A percentile compares a stretch with the other conserved stretches of the same genome.
These are phyloP conservation scores for Myxozyma neotropica DNA, from an alignment of 805 yeast genomes.

Conservation along the genomic window DNA sequence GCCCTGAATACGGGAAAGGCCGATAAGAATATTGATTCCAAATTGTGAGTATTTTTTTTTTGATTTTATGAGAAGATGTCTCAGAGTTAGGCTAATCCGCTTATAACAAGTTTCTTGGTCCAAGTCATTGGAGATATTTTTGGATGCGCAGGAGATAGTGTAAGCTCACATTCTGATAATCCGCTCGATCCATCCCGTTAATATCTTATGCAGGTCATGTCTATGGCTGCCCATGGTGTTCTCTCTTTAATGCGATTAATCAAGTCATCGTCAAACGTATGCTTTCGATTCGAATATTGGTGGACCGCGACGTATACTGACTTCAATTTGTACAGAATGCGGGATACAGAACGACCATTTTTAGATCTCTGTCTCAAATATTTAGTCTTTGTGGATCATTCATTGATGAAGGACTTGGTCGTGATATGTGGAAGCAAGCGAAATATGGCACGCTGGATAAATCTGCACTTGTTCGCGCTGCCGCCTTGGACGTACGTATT, in stretches of 20 bases:
- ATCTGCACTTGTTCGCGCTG: conserved; percentile 39
- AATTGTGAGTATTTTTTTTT: conserved; percentile 35
- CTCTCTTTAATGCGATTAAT: conserved; percentile 37
- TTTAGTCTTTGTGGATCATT: conserved; percentile 38
- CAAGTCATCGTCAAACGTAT: conserved; percentile 35
- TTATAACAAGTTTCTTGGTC: conserved; percentile 32
- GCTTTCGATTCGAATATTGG: conserved; percentile 9
- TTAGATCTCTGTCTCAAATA: conserved; percentile 35
- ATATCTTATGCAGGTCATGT: conserved; percentile 34
- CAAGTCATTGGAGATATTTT: conserved; percentile 38
- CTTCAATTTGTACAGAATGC: conserved; percentile 26
- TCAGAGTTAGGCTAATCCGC: not conserved
- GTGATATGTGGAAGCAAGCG: conserved; percentile 42
- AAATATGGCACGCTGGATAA: conserved; percentile 37
- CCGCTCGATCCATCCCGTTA: not conserved
- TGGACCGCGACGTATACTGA: too few relatives aligned
- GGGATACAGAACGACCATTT: conserved; percentile 38
- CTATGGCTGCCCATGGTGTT: conserved; percentile 41
- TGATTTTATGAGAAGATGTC: not conserved
- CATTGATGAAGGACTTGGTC: conserved; percentile 41
- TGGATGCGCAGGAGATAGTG: conserved; percentile 38
- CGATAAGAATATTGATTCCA: conserved; percentile 38
- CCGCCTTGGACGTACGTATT: conserved; percentile 40
- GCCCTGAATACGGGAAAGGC: conserved; percentile 36
- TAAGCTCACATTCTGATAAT: conserved; percentile 17